Evolutionary conservation across 805 yeast genomes (phyloP).

Genomic region (Scheffersomyces stipitis): DNA sequence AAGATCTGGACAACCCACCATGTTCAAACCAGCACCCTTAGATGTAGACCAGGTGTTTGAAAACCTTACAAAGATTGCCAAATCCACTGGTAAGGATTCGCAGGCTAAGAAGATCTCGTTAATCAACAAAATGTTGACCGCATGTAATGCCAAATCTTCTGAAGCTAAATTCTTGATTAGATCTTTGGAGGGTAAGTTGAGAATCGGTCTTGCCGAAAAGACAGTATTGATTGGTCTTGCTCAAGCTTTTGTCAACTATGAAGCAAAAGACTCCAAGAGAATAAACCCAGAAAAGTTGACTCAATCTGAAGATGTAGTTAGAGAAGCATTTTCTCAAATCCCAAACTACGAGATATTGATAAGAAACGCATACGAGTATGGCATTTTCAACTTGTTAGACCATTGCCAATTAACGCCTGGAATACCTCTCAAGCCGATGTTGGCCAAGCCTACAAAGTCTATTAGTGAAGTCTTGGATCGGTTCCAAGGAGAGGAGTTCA

Average conservation of each 20-base stretch:
- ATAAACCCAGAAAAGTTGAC: constrained; percentile 46
- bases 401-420: constrained; percentile 84
- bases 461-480: constrained; percentile 89
- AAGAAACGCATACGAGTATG: constrained; percentile 60
- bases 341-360: constrained; percentile 89
- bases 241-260: constrained; percentile 73
- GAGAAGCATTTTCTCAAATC: constrained; percentile 84
- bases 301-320: constrained; percentile 72
- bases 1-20: constrained; percentile 81
- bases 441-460: constrained; percentile 95
- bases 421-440: constrained; percentile 94
- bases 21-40: constrained; percentile 88
- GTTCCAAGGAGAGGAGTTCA: constrained; percentile 79
- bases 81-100: constrained; percentile 73
- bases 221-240: constrained; percentile 83
- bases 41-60: constrained; percentile 72
- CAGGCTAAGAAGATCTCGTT: constrained; percentile 75
- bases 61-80: constrained; percentile 74
- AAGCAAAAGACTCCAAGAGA: constrained; percentile 31
- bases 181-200: constrained; percentile 85
- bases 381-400: constrained; percentile 63
- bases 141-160: constrained; percentile 63
- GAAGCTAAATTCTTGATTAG: constrained; percentile 92
- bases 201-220: constrained; percentile 94
- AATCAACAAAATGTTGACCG: constrained; percentile 81